Percentiles rank a stretch among this genome's conserved stretches.
Conservation (phyloP, 805 yeast species). For the Metschnikowia koreensis region DNA sequence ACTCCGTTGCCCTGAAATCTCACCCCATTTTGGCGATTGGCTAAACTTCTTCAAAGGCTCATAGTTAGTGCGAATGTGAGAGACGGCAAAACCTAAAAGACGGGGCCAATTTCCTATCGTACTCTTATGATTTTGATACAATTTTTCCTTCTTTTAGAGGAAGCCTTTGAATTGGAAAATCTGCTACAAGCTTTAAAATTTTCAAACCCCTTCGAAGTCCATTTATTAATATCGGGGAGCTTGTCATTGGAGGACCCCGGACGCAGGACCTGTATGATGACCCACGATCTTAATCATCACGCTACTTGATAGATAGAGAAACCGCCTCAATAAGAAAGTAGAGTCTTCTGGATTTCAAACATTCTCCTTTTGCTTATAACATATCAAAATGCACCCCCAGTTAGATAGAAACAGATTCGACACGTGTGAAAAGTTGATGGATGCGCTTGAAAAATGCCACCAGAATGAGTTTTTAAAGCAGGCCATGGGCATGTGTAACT, state of each 20-base stretch:
- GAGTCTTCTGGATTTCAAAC: no score
- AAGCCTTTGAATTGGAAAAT: background rate
- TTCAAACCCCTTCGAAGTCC: background rate
- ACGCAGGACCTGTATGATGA: background rate
- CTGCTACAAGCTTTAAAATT: no score
- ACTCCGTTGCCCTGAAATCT: no score
- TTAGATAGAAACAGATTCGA: slow-evolving; percentile 43
- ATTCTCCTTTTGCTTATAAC: background rate
- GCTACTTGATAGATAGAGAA: background rate
- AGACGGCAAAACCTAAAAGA: no score
- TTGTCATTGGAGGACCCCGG: background rate
- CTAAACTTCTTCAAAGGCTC: no score
- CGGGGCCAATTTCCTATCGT: no score
- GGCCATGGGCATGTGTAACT: slow-evolving; percentile 81
- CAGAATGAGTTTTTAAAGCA: slow-evolving; percentile 62
- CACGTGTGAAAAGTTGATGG: slow-evolving; percentile 75
- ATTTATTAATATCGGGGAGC: background rate
- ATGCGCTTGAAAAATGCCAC: slow-evolving; percentile 89
- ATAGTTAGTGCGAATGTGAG: no score
- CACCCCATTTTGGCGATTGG: no score
- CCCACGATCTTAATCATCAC: background rate
- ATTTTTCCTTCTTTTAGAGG: background rate
- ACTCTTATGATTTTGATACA: no score
- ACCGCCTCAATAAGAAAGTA: background rate
- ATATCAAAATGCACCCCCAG: slow-evolving; percentile 42